These are phyloP conservation scores for Pichia sp. DNA, from an alignment of 1,139 yeast genomes.

Conservation along the genomic window DNA sequence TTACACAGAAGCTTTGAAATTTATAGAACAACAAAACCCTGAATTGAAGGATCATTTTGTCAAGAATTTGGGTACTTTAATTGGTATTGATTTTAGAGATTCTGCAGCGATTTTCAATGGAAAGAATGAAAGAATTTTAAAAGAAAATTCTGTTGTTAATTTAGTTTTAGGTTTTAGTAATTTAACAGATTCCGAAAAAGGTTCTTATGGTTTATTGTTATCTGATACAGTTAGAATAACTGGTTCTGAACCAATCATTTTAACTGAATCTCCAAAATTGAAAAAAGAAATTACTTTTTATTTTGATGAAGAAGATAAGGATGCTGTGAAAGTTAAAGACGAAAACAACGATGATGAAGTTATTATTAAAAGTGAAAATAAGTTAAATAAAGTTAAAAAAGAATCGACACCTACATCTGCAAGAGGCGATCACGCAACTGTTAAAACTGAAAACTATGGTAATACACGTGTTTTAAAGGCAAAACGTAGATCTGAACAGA, in stretches of 20 bases:
- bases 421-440: constrained; percentile 15
- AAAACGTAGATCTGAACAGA: constrained; percentile 72
- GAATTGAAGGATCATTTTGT: constrained; percentile 61
- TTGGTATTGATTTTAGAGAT: constrained; percentile 89
- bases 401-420: constrained; percentile 3
- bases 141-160: constrained; percentile 70
- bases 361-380: constrained; percentile 6
- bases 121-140: constrained; percentile 64
- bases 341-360: not conserved
- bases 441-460: constrained; percentile 32
- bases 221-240: constrained; percentile 81
- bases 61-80: constrained; percentile 82
- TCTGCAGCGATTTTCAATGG: constrained; percentile 65
- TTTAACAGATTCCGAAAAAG: constrained; percentile 45
- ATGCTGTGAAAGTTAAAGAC: constrained; percentile 2
- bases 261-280: constrained; percentile 70
- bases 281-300: constrained; percentile 77
- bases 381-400: constrained; percentile 1
- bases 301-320: constrained; percentile 62
- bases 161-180: constrained; percentile 73
- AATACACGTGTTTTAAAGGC: constrained; percentile 65
- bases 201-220: constrained; percentile 61
- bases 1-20: constrained; percentile 57
- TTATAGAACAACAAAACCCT: constrained; percentile 52
- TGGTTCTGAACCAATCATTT: constrained; percentile 52